Base-by-base conservation (phyloP, 371 early-diverging fungal genomes). In the Mucor circinelloides region DNA sequence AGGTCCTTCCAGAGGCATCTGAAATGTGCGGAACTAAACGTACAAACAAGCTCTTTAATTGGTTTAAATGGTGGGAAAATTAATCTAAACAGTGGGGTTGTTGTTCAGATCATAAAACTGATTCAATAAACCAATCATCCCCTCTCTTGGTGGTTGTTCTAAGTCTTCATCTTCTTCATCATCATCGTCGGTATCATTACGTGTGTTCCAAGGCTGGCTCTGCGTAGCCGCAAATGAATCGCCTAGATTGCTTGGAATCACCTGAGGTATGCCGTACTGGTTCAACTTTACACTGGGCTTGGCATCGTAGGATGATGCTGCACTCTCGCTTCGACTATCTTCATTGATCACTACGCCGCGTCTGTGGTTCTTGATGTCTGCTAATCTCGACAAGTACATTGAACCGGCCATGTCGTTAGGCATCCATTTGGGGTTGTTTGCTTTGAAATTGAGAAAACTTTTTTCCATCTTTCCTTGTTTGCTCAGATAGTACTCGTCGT, bases 381-480 rank as follows among this genome's bases (percentile, higher is more conserved):
- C 69, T 19, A 85, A 64, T n/a, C 78, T 71, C 31, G 82, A 81
- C 9, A 94, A 73, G 70, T 90, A 94, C 81, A 87, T 74, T 9
- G 92, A 91, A 3, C 91, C 93, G 21, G 87, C 85, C 21, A 86
- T 79, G 64, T 88, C 83, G 40, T 80, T 71, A 0, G 93, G 94
- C 60, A 90, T 85, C 95, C 95, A 95, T 28, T 89, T 88, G 6
- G 95, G 95, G 74, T 95, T 85, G 72, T 94, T 89, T 19, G 85
- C 94, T 84, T 98, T 96, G 78, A 99, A 99, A 64, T 92, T 93
- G 62, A 99, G 54, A 68, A 99, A 93, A 13, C 95, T 95, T 79
- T 93, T 93, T 74, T 98, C 98, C 97, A 99, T 96, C 78, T 99
- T 99, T 36, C 95, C 97, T 54, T 94, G 88, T 42, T 94, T 93